Evolutionary conservation across 2,329 filamentous ascomycete genomes (phyloP).

Genomic region (Drechslerella dactyloides): DNA sequence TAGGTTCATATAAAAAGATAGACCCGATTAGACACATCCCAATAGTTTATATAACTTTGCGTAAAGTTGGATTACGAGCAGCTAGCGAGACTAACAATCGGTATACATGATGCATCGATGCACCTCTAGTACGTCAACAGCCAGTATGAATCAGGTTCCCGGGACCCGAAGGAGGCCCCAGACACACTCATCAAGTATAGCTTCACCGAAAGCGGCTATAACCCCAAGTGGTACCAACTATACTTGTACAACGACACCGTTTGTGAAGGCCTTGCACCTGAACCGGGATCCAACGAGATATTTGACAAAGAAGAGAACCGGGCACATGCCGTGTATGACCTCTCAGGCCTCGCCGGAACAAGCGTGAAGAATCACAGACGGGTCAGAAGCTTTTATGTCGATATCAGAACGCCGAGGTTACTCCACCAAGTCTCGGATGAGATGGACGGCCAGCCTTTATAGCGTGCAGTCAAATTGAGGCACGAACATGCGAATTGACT

Average conservation of each 20-base stretch:
- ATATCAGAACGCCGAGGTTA: conserved; percentile 17
- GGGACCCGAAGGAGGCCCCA: conserved; percentile 24
- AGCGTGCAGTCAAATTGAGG: too few species aligned
- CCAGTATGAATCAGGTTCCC: conserved; percentile 20
- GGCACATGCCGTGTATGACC: conserved; percentile 21
- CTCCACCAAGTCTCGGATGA: background rate
- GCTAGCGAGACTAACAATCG: background rate
- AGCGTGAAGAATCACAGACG: conserved; percentile 22
- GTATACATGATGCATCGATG: background rate
- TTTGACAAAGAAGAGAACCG: conserved; percentile 14
- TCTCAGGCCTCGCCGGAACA: conserved; percentile 19
- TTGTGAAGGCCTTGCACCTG: conserved; percentile 23
- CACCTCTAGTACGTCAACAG: conserved; percentile 16
- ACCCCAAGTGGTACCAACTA: conserved; percentile 14
- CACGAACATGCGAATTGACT: too few species aligned
- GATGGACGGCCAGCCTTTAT: background rate
- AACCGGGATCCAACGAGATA: background rate
- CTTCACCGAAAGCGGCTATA: conserved; percentile 30
- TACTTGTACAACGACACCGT: conserved; percentile 34
- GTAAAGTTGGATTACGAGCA: too few species aligned
- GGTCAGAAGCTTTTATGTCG: conserved; percentile 39
- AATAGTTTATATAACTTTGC: too few species aligned
- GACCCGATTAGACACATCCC: too few species aligned
- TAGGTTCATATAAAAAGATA: too few species aligned
- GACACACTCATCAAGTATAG: conserved; percentile 35